Conservation (phyloP, 2,329 filamentous ascomycete genomes). For the Chrysosporium keratinophilum region DNA sequence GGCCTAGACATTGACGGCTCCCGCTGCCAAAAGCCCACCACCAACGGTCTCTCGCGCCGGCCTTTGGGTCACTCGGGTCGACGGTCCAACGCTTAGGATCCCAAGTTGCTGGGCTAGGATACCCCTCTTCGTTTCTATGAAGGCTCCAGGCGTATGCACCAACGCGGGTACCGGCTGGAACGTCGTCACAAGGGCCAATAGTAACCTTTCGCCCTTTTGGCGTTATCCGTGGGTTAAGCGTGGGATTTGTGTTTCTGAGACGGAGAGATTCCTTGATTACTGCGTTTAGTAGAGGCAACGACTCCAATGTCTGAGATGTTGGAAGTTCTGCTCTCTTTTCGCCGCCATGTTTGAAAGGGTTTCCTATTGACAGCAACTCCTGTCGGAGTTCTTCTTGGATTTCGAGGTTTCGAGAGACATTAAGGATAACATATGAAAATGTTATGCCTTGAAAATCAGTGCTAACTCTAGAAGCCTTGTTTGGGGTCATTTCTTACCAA, state of each 20-base stretch:
- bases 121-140: constrained; percentile 10
- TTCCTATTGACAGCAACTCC: constrained; percentile 8
- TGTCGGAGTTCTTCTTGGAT: constrained; percentile 11
- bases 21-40: constrained; percentile 11
- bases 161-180: constrained; percentile 7
- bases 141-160: constrained; percentile 10
- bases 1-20: constrained; percentile 9
- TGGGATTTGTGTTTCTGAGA: constrained; percentile 9
- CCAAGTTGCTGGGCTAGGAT: constrained; percentile 7
- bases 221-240: constrained; percentile 10
- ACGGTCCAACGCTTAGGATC: constrained; percentile 8
- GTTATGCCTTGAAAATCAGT: constrained; percentile 8
- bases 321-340: constrained; percentile 7
- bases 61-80: constrained; percentile 3
- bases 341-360: constrained; percentile 3
- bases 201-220: constrained; percentile 9
- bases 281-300: constrained; percentile 12
- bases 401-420: constrained; percentile 11
- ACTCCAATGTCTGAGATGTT: constrained; percentile 3
- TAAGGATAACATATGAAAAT: constrained; percentile 11
- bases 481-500: background rate
- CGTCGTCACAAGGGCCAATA: constrained; percentile 6
- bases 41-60: constrained; percentile 8
- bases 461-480: background rate
- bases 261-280: constrained; percentile 12